phyloP scores from a whole-genome alignment of 768 basidiomycete genomes.

The Suillus sp. region DNA sequence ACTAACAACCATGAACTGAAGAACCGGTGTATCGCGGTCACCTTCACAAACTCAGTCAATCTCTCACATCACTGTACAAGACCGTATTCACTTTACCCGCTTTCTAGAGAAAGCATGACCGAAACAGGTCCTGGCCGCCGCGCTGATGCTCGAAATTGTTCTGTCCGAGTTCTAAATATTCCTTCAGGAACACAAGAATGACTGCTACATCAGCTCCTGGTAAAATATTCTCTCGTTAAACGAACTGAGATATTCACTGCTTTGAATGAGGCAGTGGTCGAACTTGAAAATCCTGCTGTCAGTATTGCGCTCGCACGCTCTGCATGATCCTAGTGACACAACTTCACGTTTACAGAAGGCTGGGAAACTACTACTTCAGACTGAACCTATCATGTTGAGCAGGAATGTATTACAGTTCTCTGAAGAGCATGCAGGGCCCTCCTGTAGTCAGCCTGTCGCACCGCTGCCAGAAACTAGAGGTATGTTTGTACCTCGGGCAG shows the following conservation, averaged over 20 bases:
- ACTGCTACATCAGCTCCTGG: slow-evolving; percentile 84
- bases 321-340: neutral
- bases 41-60: slow-evolving; percentile 65
- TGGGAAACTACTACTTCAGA: slow-evolving; percentile 70
- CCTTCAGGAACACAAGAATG: slow-evolving; percentile 85
- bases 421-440: slow-evolving; percentile 48
- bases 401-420: slow-evolving; percentile 59
- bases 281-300: slow-evolving; percentile 68
- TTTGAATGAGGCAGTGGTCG: slow-evolving; percentile 60
- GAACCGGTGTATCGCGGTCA: slow-evolving; percentile 88
- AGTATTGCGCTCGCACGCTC: slow-evolving; percentile 22
- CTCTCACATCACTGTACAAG: neutral
- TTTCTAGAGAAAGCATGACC: slow-evolving; percentile 40
- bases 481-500: slow-evolving; percentile 69
- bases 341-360: slow-evolving; percentile 60
- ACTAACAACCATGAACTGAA: slow-evolving; percentile 90
- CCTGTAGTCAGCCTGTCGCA: slow-evolving; percentile 30
- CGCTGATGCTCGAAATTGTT: slow-evolving; percentile 65
- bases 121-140: slow-evolving; percentile 59
- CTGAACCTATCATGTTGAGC: slow-evolving; percentile 73
- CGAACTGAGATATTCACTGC: slow-evolving; percentile 76
- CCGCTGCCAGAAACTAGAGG: slow-evolving; percentile 46
- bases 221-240: slow-evolving; percentile 70
- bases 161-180: slow-evolving; percentile 75
- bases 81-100: neutral